A percentile compares a stretch with the other conserved stretches of the same genome.
These are phyloP conservation scores for Gossypium davidsonii DNA, from an alignment of 441 rosid genomes.

Conservation along the genomic window DNA sequence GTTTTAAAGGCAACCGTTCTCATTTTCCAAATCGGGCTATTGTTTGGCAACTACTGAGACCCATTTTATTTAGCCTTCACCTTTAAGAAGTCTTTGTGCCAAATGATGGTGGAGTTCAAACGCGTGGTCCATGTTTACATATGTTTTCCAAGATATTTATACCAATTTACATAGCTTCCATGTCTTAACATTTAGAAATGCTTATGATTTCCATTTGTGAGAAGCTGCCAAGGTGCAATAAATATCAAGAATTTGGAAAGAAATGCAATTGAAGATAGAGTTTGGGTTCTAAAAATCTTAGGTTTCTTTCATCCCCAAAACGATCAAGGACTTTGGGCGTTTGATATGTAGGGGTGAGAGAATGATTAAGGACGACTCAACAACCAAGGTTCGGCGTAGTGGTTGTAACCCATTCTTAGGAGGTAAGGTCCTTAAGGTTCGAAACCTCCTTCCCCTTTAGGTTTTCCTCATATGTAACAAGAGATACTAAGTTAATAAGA, in stretches of 20 bases:
- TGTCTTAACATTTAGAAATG: background rate
- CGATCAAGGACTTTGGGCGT: background rate
- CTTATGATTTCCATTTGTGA: background rate
- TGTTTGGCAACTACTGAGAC: background rate
- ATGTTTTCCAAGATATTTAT: background rate
- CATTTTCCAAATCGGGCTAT: background rate
- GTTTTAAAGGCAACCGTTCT: background rate
- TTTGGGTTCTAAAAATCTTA: constrained; percentile 8
- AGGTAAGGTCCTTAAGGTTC: constrained; percentile 2
- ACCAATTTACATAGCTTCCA: constrained; percentile 1
- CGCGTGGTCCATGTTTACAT: background rate
- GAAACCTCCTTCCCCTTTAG: background rate
- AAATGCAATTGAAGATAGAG: background rate
- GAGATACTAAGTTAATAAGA: background rate
- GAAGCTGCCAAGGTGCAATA: background rate
- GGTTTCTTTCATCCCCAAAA: background rate
- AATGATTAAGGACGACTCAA: background rate
- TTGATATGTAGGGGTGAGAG: background rate
- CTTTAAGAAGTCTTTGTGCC: too few relatives aligned
- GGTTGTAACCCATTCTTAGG: background rate
- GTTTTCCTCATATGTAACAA: background rate
- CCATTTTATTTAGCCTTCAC: background rate
- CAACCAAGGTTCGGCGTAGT: background rate
- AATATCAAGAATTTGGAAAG: background rate
- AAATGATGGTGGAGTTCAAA: too few relatives aligned